These are phyloP conservation scores for Jacaranda mimosifolia DNA, from an alignment of 257 asterid genomes.

Conservation along the genomic window DNA sequence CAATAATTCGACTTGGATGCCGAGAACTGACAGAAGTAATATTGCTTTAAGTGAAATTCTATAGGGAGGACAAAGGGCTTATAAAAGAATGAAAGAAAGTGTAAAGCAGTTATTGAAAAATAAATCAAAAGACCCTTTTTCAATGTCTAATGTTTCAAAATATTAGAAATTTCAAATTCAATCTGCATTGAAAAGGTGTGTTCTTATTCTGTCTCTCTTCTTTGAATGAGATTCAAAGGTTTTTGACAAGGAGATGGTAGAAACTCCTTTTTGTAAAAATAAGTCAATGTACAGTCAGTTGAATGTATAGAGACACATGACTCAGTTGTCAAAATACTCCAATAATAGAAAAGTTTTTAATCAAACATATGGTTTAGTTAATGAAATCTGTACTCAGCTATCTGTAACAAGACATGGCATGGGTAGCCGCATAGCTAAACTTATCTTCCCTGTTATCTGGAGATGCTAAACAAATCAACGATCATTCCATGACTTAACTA, in stretches of 20 bases:
- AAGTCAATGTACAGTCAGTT: background rate
- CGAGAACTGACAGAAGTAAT: background rate
- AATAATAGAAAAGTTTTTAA: background rate
- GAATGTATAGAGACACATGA: background rate
- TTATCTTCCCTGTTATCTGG: background rate
- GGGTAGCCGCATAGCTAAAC: slow-evolving; percentile 15
- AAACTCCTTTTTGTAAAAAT: background rate
- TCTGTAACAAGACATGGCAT: background rate
- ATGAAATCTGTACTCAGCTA: background rate
- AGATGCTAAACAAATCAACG: background rate
- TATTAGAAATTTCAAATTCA: too few relatives aligned
- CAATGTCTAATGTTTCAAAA: background rate
- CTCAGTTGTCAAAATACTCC: background rate
- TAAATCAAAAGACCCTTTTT: too few relatives aligned
- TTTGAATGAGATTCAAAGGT: too few relatives aligned
- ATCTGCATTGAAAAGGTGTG: too few relatives aligned
- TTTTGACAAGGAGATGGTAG: background rate
- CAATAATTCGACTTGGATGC: background rate
- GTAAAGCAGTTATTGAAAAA: background rate
- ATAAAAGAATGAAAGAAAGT: too few relatives aligned
- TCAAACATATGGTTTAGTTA: background rate
- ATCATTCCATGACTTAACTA: background rate
- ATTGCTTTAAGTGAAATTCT: background rate
- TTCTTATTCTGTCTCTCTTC: too few relatives aligned
- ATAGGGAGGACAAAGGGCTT: background rate